These are phyloP conservation scores for Casaregolazyma suthepensis DNA, from an alignment of 1,139 yeast genomes.

Conservation along the genomic window DNA sequence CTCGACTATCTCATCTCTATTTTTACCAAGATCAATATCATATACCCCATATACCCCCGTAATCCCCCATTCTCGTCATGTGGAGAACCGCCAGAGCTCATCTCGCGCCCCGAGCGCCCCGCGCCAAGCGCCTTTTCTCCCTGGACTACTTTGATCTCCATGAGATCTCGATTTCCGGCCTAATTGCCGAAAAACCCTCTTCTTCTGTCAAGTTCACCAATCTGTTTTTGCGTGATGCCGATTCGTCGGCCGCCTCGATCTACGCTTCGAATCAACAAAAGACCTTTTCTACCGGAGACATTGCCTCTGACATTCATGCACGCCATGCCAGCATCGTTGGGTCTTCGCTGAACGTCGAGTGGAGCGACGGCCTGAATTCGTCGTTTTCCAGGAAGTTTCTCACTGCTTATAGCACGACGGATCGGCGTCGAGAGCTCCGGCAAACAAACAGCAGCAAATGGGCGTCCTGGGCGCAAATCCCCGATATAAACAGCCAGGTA, in stretches of 20 bases:
- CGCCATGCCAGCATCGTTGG: constrained; percentile 28
- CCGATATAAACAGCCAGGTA: constrained; percentile 24
- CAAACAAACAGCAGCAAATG: constrained; percentile 28
- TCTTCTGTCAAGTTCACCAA: constrained; percentile 41
- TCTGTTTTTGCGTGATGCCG: constrained; percentile 61
- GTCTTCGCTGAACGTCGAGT: constrained; percentile 40
- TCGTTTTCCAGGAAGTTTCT: constrained; percentile 46
- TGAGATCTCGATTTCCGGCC: constrained; percentile 2
- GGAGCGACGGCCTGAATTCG: constrained; percentile 53
- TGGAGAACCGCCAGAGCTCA: background rate
- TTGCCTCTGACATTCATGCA: constrained; percentile 28
- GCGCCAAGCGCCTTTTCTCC: background rate
- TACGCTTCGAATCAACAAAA: constrained; percentile 59
- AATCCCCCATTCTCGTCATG: no score
- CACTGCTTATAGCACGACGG: constrained; percentile 37
- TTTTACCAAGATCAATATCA: no score
- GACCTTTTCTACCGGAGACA: constrained; percentile 55
- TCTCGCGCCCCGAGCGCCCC: background rate
- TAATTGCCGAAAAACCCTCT: constrained; percentile 1
- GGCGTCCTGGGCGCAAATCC: constrained; percentile 29
- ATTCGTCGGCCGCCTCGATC: constrained; percentile 44
- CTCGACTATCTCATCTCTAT: no score
- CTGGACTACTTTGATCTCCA: constrained; percentile 4
- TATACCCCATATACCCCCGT: no score
- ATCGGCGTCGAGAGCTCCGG: constrained; percentile 28